Evolutionary conservation across 75 land plant species (phyloP).

Genomic region (Cupressus sempervirens): DNA sequence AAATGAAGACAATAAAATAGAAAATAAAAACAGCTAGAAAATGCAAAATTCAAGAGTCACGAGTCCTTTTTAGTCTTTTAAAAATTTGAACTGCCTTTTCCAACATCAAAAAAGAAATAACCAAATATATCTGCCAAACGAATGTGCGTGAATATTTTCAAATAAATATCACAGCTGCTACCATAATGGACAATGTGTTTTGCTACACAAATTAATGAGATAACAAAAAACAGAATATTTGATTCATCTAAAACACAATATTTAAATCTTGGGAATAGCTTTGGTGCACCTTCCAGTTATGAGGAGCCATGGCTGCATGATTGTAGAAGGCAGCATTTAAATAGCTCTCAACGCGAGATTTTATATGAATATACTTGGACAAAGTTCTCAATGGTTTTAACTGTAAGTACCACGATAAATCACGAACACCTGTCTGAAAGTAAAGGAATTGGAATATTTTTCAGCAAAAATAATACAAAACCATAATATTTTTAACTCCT

Average conservation of each 20-base stretch:
- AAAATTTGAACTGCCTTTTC: neutral
- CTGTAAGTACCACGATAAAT: slow-evolving; percentile 49
- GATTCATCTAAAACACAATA: neutral
- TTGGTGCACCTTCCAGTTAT: slow-evolving; percentile 44
- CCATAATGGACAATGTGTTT: neutral
- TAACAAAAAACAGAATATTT: neutral
- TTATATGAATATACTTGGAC: slow-evolving; percentile 43
- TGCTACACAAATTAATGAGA: neutral
- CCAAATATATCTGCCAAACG: neutral
- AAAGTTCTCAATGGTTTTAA: slow-evolving; percentile 37
- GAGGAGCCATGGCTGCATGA: slow-evolving; percentile 45
- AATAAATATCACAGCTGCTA: neutral
- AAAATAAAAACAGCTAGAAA: neutral
- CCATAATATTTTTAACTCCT: neutral
- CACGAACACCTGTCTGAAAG: slow-evolving; percentile 45
- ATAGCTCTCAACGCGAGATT: slow-evolving; percentile 37
- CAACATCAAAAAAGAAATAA: neutral
- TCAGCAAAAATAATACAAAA: neutral
- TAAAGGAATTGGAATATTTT: neutral
- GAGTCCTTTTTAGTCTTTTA: neutral
- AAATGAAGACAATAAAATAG: neutral
- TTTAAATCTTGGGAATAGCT: neutral
- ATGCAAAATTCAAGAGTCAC: neutral
- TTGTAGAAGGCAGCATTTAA: slow-evolving; percentile 53
- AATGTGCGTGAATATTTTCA: neutral